Base-by-base conservation (phyloP, 2,329 filamentous ascomycete species). In the Aspergillus aculeatus region DNA sequence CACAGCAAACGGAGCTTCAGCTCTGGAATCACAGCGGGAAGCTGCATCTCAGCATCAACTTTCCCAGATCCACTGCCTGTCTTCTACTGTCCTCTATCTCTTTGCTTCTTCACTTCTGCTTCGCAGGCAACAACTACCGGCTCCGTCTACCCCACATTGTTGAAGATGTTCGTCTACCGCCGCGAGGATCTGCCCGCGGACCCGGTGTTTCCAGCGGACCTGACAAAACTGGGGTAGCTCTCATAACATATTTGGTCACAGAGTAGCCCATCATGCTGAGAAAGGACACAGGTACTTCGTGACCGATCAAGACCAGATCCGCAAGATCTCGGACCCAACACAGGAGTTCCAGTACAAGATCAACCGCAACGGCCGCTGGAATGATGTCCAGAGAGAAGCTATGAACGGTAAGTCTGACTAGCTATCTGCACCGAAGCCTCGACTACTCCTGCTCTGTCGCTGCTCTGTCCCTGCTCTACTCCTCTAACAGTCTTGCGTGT, bases 291-390 rank as follows among this genome's bases (percentile, higher is more conserved):
- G 91, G 48, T 96, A 92, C 76, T 93, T 91, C 72, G 76, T 96
- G 76, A 92, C 91, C 66, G 82, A 87, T 0, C 75, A 86, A 0
- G 91, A 94, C 66, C 86, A 94, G 69, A 84, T 96, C 62, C 87
- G 90, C 51, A 87, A 82, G 62, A 88, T 90, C 57, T 79, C 83
- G 23, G 79, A 91, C 38, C 87, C 89, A 0, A 82, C 88, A 29
- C 80, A 83, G 64, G 88, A 87, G 70, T 96, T 91, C 80, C 84
- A 90, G 66, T 96, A 84, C 81, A 88, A 86, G 72, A 75, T 90
- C 56, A 89, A 84, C 71, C 87, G 85, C 66, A 92, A 92, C 73
- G 80, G 84, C n/a, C 87, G 92, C 41, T 83, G 89, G 76, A 96
- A 96, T 73, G 83, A 89, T 47, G 81, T 89, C 21, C 91, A 92